Evolutionary conservation across 1,284 basidiomycete species (phyloP).

Genomic region (Naganishia cerealis): DNA sequence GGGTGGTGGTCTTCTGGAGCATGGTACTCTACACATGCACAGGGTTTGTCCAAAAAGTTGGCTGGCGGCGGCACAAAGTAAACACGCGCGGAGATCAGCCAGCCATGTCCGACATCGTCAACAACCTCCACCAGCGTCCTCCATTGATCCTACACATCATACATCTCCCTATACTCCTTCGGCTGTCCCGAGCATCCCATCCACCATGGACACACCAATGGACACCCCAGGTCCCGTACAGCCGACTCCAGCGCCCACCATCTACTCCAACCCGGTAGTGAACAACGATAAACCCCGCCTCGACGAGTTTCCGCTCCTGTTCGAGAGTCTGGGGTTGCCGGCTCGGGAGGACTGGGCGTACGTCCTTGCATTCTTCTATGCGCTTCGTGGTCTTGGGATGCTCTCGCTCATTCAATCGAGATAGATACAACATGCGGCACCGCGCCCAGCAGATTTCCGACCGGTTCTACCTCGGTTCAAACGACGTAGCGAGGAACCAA

Average conservation of each 20-base stretch:
- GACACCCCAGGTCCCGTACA: neutral
- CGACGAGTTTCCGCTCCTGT: constrained; percentile 2
- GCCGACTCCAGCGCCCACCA: neutral
- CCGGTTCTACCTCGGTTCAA: constrained; percentile 78
- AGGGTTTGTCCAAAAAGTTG: neutral
- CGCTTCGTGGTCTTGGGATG: neutral
- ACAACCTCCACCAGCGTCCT: neutral
- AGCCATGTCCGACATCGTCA: neutral
- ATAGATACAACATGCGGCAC: constrained; percentile 88
- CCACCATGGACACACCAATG: constrained; percentile 7
- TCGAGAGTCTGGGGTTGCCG: constrained; percentile 17
- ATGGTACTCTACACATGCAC: neutral
- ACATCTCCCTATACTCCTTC: neutral
- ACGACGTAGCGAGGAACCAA: constrained; percentile 78
- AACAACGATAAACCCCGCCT: constrained; percentile 13
- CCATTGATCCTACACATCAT: neutral
- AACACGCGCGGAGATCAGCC: neutral
- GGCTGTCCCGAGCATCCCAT: neutral
- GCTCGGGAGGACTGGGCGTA: constrained; percentile 22
- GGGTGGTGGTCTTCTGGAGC: neutral
- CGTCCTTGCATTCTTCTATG: neutral
- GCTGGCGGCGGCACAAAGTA: constrained; percentile 11
- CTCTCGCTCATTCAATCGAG: neutral
- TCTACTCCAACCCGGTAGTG: constrained; percentile 23
- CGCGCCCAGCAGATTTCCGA: constrained; percentile 90